Conservation (phyloP, 2,329 filamentous ascomycete species). For the Neophaeococcomyces aloes region DNA sequence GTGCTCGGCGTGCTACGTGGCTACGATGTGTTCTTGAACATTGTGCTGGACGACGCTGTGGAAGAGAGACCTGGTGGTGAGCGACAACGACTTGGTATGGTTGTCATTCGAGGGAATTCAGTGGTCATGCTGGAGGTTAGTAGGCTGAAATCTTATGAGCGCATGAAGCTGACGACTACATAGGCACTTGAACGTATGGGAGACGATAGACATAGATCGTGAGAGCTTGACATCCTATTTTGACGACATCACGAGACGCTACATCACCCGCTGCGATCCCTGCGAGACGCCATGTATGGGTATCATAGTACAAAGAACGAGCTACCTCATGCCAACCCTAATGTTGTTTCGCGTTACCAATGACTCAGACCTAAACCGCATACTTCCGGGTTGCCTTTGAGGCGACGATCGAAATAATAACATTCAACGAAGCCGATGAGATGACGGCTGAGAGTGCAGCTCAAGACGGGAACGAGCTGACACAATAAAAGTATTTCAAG, state of each 20-base stretch:
- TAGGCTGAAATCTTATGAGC: slow-evolving; percentile 28
- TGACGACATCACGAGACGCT: not conserved
- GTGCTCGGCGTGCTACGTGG: slow-evolving; percentile 89
- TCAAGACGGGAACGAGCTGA: too few relatives aligned
- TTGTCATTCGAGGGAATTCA: slow-evolving; percentile 94
- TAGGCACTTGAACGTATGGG: slow-evolving; percentile 19
- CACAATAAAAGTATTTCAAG: too few relatives aligned
- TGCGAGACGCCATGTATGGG: too few relatives aligned
- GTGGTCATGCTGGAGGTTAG: slow-evolving; percentile 82
- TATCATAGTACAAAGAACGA: too few relatives aligned
- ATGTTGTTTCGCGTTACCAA: too few relatives aligned
- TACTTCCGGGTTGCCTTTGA: too few relatives aligned
- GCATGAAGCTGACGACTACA: not conserved
- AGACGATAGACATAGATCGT: slow-evolving; percentile 15
- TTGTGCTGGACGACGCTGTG: slow-evolving; percentile 91
- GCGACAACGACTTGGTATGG: slow-evolving; percentile 84
- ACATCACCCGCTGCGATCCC: too few relatives aligned
- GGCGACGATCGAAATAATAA: too few relatives aligned
- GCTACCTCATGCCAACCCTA: too few relatives aligned
- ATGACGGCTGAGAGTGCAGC: too few relatives aligned
- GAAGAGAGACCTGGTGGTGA: slow-evolving; percentile 89
- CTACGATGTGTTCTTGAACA: slow-evolving; percentile 98
- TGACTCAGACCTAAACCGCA: too few relatives aligned
- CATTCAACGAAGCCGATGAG: too few relatives aligned
- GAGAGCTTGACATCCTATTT: not conserved